Conservation (phyloP, 768 basidiomycete genomes). For the Antrodiella citrinella region DNA sequence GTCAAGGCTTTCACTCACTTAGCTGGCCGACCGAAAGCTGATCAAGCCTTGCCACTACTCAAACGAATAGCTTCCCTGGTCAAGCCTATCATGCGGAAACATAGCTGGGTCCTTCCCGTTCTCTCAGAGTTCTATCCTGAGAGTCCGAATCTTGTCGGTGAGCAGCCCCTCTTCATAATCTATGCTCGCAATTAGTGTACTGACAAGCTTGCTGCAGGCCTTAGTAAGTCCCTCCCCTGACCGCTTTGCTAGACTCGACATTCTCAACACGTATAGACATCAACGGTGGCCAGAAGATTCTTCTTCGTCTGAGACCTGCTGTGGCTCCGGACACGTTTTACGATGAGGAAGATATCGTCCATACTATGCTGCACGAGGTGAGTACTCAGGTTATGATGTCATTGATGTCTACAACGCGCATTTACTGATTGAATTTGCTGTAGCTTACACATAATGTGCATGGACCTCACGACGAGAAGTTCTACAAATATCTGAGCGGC, state of each 20-base stretch:
- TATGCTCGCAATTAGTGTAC: constrained; percentile 4
- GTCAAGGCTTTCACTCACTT: constrained; percentile 67
- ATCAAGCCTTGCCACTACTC: constrained; percentile 60
- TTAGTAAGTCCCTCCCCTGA: constrained; percentile 26
- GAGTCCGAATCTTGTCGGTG: constrained; percentile 64
- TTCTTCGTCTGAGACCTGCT: constrained; percentile 71
- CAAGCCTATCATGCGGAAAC: constrained; percentile 90
- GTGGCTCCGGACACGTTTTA: constrained; percentile 62
- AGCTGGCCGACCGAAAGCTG: constrained; percentile 55
- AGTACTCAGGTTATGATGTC: constrained; percentile 4
- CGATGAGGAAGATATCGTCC: constrained; percentile 66
- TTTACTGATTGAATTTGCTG: background rate
- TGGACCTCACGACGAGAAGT: constrained; percentile 82
- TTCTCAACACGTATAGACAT: constrained; percentile 41
- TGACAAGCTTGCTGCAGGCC: constrained; percentile 19
- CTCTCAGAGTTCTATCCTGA: constrained; percentile 88
- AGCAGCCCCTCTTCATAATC: constrained; percentile 17
- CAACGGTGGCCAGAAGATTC: constrained; percentile 75
- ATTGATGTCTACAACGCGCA: background rate
- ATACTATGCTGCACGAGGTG: constrained; percentile 90
- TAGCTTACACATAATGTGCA: constrained; percentile 87
- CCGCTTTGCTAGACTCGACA: background rate
- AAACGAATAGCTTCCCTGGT: constrained; percentile 70
- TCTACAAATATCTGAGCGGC: constrained; percentile 63
- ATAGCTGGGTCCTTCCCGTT: constrained; percentile 68